Base-by-base conservation (phyloP, 192 early-diverging fungal genomes). In the Gryganskiella cystojenkinii region DNA sequence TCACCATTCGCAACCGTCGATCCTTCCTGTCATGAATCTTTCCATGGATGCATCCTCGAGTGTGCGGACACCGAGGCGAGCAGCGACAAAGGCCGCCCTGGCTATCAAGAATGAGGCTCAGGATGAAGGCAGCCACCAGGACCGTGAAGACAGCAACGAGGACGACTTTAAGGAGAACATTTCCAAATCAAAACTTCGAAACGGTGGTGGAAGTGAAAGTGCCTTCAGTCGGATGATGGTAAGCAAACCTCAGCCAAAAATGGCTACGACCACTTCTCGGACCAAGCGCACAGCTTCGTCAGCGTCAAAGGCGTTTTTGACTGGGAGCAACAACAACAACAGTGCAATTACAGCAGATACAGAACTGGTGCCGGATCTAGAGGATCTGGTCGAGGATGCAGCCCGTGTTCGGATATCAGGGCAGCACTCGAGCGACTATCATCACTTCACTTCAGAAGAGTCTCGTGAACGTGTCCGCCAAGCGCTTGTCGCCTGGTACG, bases 401-500 rank as follows among this genome's bases (percentile, higher is more conserved):
- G 46, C 74, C 4, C 42, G 34, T 22, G 67, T 49, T 15, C 74
- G 74, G 50, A 42, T 33, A 25, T 20, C 46, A 22, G 55, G 44
- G 10, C 45, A 19, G 25, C 74, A 78, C 30, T 51, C 55, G n/a
- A 30, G 10, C 1, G 53, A 14, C 33, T 86, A 84, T 28, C 86
- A 87, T 49, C 64, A 46, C 34, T 74, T 87, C 35, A 59, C 68
- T 6, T 50, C 55, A 25, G 28, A 49, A 0, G 67, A 74, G 30
- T 44, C 60, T 22, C 56, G 47, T 6, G 4, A 58, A 11, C 44
- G 43, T 7, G 57, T 90, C 10, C 86, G 80, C 52, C 49, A 65
- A 6, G 47, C 63, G n/a, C 64, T 92, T 25, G 54, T 93, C 22
- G 67, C 59, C 35, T 92, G 90, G 90, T 93, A 85, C 49, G 87